Conservation (phyloP, 2,329 filamentous ascomycete species). For the Calonectria crousiana region DNA sequence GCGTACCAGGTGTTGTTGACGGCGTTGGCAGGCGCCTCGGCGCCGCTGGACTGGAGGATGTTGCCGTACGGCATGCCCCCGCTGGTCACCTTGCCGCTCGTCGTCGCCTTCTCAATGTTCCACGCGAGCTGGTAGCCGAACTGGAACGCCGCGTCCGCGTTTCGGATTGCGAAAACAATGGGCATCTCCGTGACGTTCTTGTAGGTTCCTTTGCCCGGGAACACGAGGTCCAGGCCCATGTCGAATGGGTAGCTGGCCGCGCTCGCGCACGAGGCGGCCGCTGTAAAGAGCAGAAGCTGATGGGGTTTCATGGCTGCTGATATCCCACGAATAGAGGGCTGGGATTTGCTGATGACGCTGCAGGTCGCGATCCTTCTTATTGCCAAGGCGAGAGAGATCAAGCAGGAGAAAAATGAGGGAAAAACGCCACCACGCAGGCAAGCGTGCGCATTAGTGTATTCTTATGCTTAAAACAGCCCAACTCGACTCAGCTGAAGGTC, state of each 20-base stretch:
- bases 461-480: not conserved
- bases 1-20: constrained; percentile 2
- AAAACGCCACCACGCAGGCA: not conserved
- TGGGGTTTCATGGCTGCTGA: not conserved
- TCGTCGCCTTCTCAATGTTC: not conserved
- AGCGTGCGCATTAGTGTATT: not conserved
- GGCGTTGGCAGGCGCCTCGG: not conserved
- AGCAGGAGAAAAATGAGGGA: not conserved
- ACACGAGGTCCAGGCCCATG: not conserved
- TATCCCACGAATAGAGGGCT: not conserved
- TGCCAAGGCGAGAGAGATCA: not conserved
- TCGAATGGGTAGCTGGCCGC: not conserved
- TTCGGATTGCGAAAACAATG: not conserved
- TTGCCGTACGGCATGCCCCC: not conserved
- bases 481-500: not conserved
- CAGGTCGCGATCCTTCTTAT: not conserved
- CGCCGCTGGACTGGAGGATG: not conserved
- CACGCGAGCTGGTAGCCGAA: not conserved
- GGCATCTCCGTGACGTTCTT: not conserved
- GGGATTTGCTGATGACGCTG: not conserved
- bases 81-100: not conserved
- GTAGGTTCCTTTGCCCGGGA: not conserved
- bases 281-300: not conserved
- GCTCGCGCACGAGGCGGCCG: not conserved
- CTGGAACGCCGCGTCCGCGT: not conserved